Evolutionary conservation across 176 grass and related monocot genomes (phyloP), one percentile per base, ranked within the genome.

Genomic region (Dactylis glomerata): DNA sequence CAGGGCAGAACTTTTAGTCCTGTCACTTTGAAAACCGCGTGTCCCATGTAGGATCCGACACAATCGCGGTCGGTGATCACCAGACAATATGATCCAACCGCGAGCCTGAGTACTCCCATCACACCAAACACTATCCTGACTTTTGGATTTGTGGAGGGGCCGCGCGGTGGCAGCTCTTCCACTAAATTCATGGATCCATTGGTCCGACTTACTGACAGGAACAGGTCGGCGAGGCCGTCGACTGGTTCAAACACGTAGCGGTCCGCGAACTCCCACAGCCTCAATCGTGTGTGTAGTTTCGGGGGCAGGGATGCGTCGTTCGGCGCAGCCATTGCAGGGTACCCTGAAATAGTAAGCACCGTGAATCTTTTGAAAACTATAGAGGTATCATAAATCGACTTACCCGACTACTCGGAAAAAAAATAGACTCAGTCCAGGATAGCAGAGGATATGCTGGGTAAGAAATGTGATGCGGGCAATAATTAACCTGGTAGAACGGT

Each of bases 191-290:
- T 86, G 8, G 88, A 92, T 64, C 93, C 93, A 90, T 95, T 89
- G 81, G 72, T 20, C 27, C 88, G 88, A 38, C 31, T 92, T 40
- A 95, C 67, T 76, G 91, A 83, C 4, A 95, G 73, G 75, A 75
- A 84, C 31, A 89, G 75, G 77, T 95, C 90, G 64, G 88, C 52
- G 71, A 86, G 59, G 57, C 83, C 83, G 80, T 95, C 90, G 49
- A 92, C 24, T 6, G 93, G 91, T 57, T 96, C 94, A 83, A 96
- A 86, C 19, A 96, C 37, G 36, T 93, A 93, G 22, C 81, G 81
- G 13, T 96, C 91, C 34, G 86, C 26, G 72, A 91, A 91, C 84
- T 96, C 91, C 94, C 88, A 96, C 5, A 93, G 52, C 47, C 94
- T 85, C 23, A 96, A 81, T 40, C 66, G 84, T 20, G 91, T 89